Evolutionary conservation across 768 basidiomycete species (phyloP), one percentile per base, ranked within the genome.

Genomic region (Chalciporus piperatus): DNA sequence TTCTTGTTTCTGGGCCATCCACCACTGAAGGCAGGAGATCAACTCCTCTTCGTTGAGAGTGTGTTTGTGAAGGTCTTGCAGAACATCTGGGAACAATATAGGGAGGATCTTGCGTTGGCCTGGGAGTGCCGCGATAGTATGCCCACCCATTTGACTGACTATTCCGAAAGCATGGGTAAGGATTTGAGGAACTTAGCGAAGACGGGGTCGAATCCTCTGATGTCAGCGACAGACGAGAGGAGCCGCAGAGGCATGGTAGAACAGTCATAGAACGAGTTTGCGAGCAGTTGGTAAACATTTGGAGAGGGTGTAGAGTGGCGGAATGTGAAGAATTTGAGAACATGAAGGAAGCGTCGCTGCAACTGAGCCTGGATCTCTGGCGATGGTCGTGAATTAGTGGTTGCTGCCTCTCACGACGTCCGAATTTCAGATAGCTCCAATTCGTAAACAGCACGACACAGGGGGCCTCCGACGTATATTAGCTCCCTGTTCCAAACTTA

Each of bases 401-500:
- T 4, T 13, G 30, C 30, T 32, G 10, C 30, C 11, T 32, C 13
- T 10, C 30, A 32, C 12, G 11, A 12, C 11, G 30, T 65, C 42
- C 75, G 74, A 51, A 92, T 73, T 27, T 73, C 73, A 5, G 66
- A 71, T 54, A 96, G 71, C 69, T 98, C 92, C 30, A 84, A 69
- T 60, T 96, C 92, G 61, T 95, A 98, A 1, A 89, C 87, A 11
- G 82, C 72, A 16, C 94, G 84, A 44, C 85, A 76, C 23, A 95
- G 76, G 55, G 87, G 82, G 3, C 92, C 94, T 4, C 90, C 91
- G n/a, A 92, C 76, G 60, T 81, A 85, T 6, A 98, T 74, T 4
- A 97, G 76, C 61, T 96, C 93, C 61, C 79, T 83, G 62, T 98
- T 98, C 92, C 91, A 94, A 6, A 85, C 86, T 87, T 46, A 27